phyloP scores from a whole-genome alignment of 2,329 filamentous ascomycete species.

The Alternaria ventricosa region DNA sequence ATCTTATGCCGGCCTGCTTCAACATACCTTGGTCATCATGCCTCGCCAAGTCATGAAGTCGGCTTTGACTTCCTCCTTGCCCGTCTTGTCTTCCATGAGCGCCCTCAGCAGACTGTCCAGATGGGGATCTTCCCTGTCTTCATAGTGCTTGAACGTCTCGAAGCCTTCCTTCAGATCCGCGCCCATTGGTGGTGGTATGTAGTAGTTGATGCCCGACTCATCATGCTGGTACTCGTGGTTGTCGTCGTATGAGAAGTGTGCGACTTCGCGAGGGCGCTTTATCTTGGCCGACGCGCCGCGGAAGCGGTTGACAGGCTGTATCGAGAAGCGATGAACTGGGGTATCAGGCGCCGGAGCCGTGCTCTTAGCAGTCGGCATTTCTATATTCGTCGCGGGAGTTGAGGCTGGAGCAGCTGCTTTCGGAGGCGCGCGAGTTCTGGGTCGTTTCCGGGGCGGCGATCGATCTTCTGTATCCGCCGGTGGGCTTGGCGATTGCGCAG shows the following conservation, averaged over 20 bases:
- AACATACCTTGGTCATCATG: conserved; percentile 92
- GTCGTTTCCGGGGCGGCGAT: conserved; percentile 39
- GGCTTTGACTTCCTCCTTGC: conserved; percentile 64
- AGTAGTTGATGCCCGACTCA: conserved; percentile 83
- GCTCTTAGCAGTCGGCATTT: background rate
- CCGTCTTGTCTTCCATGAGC: conserved; percentile 73
- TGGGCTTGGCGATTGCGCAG: conserved; percentile 9
- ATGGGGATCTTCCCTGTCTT: conserved; percentile 85
- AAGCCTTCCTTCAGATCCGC: conserved; percentile 82
- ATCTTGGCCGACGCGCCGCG: conserved; percentile 43
- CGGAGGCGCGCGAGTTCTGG: conserved; percentile 43
- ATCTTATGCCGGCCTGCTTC: background rate
- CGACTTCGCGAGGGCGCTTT: conserved; percentile 72
- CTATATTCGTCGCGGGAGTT: background rate
- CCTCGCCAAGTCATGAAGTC: conserved; percentile 93
- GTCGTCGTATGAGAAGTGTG: conserved; percentile 91
- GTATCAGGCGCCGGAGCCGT: background rate
- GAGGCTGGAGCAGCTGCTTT: conserved; percentile 19
- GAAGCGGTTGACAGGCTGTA: conserved; percentile 44
- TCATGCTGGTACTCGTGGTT: conserved; percentile 78
- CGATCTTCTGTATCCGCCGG: conserved; percentile 14
- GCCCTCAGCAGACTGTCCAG: conserved; percentile 81
- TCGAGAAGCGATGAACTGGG: conserved; percentile 30
- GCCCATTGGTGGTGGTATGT: conserved; percentile 77
- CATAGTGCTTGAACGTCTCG: conserved; percentile 79